Conservation (phyloP, 1,284 basidiomycete species). For the Malassezia caprae region DNA sequence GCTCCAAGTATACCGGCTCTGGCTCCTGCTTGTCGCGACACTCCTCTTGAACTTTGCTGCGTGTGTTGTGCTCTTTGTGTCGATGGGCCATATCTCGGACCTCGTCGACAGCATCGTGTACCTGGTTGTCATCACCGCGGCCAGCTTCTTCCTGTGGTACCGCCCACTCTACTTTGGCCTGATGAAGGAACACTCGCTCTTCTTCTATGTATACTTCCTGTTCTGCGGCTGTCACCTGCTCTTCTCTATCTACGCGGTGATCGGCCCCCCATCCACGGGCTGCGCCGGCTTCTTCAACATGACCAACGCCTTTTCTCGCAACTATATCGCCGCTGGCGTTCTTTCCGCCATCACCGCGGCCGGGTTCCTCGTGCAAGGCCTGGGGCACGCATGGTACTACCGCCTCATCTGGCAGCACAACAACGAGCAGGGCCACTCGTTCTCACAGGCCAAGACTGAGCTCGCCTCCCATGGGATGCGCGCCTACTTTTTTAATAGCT, state of each 20-base stretch:
- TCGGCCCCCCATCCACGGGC: conserved; percentile 59
- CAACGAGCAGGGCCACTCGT: conserved; percentile 52
- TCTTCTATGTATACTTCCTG: conserved; percentile 72
- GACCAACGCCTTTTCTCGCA: conserved; percentile 54
- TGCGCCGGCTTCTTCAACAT: conserved; percentile 91
- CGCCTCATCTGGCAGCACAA: conserved; percentile 72
- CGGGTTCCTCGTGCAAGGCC: conserved; percentile 76
- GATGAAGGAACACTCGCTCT: conserved; percentile 63
- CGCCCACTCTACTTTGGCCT: conserved; percentile 86
- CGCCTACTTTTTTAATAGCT: conserved; percentile 58
- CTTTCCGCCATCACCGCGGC: conserved; percentile 67
- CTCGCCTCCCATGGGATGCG: conserved; percentile 73
- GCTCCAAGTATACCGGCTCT: conserved; percentile 57
- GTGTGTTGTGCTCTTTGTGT: conserved; percentile 72
- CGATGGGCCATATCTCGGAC: conserved; percentile 70
- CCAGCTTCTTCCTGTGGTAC: conserved; percentile 77
- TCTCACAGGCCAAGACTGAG: conserved; percentile 67
- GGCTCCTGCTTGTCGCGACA: conserved; percentile 55
- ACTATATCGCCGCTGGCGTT: conserved; percentile 48
- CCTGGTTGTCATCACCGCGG: conserved; percentile 64
- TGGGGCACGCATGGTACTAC: conserved; percentile 73
- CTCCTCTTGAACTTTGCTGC: conserved; percentile 81
- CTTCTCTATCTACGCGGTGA: conserved; percentile 58
- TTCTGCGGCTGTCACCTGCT: conserved; percentile 86
- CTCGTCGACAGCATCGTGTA: conserved; percentile 64